Conservation (phyloP, 371 early-diverging fungal genomes). For the Mucor plumbeus region DNA sequence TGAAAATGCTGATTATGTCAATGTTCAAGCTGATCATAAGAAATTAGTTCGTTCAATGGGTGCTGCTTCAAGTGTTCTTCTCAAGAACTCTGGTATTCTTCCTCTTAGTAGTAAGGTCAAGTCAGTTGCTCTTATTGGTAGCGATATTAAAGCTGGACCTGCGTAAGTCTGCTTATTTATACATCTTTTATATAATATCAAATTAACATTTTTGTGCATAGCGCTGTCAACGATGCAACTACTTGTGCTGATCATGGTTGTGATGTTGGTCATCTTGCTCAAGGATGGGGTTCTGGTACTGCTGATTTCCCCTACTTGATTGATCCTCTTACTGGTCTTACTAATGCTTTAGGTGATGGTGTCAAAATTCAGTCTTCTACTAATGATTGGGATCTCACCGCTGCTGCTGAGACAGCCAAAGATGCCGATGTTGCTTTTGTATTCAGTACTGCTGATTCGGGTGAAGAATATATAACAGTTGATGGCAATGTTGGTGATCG, state of each 20-base stretch:
- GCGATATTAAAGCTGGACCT: conserved; percentile 45
- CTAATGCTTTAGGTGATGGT: conserved; percentile 32
- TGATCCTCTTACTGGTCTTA: conserved; percentile 49
- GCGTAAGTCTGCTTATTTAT: conserved; percentile 16
- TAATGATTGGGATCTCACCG: conserved; percentile 46
- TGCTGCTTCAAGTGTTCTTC: conserved; percentile 55
- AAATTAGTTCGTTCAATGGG: conserved; percentile 47
- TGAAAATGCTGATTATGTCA: conserved; percentile 25
- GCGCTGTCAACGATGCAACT: conserved; percentile 22
- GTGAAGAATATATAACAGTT: conserved; percentile 55
- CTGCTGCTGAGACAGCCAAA: conserved; percentile 40
- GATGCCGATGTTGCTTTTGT: conserved; percentile 60
- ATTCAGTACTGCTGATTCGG: conserved; percentile 62
- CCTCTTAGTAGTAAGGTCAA: conserved; percentile 39
- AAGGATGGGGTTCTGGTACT: conserved; percentile 73
- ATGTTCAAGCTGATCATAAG: conserved; percentile 51
- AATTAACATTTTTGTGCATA: no score
- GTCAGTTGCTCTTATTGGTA: conserved; percentile 57
- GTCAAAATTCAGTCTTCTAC: conserved; percentile 37
- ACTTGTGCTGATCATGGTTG: conserved; percentile 37
- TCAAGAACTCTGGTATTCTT: conserved; percentile 47
- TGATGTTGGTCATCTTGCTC: conserved; percentile 56
- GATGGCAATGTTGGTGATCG: conserved; percentile 61
- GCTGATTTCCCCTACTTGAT: conserved; percentile 65
- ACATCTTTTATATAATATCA: no score